A percentile compares a stretch with the other conserved stretches of the same genome.
phyloP scores from a whole-genome alignment of 345 rosid genomes.

The Eucalyptus regnans region DNA sequence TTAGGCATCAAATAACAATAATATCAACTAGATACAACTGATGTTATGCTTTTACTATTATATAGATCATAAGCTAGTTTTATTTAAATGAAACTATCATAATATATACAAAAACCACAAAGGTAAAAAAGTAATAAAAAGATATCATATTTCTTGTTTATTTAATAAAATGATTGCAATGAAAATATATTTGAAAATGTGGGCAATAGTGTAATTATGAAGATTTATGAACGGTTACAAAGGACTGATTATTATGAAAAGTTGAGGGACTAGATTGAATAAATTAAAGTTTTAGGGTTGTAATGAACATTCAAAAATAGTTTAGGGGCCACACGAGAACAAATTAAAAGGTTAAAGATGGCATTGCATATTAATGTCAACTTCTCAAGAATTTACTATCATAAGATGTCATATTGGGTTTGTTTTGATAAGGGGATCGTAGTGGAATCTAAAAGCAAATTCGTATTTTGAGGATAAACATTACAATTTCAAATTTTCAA shows the following conservation, averaged over 20 bases:
- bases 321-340: accelerated
- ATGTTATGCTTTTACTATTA: no score
- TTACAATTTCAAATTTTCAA: no score
- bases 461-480: accelerated
- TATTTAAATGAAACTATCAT: not conserved
- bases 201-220: not conserved
- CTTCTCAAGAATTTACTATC: not conserved
- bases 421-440: not conserved
- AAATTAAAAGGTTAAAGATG: no score
- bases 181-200: not conserved
- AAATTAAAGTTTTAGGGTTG: no score
- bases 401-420: not conserved
- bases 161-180: not conserved
- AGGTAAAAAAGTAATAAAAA: not conserved
- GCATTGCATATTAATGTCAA: not conserved
- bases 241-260: not conserved
- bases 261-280: not conserved
- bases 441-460: not conserved
- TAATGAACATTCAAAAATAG: no score
- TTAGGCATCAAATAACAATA: not conserved
- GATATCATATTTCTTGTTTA: no score
- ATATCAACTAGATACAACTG: not conserved
- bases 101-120: not conserved
- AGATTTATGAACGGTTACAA: no score
- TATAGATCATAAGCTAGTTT: no score